Percentiles rank a stretch among this genome's conserved stretches.
phyloP scores from a whole-genome alignment of 371 early-diverging fungal genomes.

The Pancytospora philotis region DNA sequence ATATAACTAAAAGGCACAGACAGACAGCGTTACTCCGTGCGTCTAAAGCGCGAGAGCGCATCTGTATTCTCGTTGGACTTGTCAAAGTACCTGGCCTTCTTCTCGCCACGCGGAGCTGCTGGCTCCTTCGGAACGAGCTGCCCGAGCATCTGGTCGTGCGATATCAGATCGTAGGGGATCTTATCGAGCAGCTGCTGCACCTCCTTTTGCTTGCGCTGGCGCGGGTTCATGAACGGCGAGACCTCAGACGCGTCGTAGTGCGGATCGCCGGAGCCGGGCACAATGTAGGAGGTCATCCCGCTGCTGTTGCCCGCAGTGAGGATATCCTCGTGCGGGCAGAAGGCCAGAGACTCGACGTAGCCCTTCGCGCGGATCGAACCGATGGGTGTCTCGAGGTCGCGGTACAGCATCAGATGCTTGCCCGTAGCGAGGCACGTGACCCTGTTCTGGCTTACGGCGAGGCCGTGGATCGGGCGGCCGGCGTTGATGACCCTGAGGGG shows the following conservation, averaged over 20 bases:
- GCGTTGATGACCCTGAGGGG: conserved; percentile 66
- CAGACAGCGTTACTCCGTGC: too few relatives aligned
- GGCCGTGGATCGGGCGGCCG: conserved; percentile 65
- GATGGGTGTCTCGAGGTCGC: conserved; percentile 71
- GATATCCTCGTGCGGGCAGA: conserved; percentile 91
- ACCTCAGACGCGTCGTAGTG: conserved; percentile 82
- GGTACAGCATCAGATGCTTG: conserved; percentile 65
- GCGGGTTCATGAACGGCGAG: conserved; percentile 79
- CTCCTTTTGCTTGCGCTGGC: conserved; percentile 77
- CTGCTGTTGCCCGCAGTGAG: conserved; percentile 73
- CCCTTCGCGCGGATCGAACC: conserved; percentile 69
- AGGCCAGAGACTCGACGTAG: conserved; percentile 63
- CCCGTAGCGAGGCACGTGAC: conserved; percentile 71
- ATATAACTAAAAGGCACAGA: too few relatives aligned
- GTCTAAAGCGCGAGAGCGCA: too few relatives aligned
- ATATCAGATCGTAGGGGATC: conserved; percentile 60
- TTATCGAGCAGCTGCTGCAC: conserved; percentile 80
- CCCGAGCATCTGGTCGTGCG: conserved; percentile 7
- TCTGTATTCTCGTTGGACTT: too few relatives aligned
- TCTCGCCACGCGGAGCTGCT: too few relatives aligned
- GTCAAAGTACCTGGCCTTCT: too few relatives aligned
- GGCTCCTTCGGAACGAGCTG: too few relatives aligned
- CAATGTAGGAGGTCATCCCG: conserved; percentile 71
- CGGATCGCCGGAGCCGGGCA: conserved; percentile 88
- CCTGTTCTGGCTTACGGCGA: conserved; percentile 72